Evolutionary conservation across 352 stramenopile genomes (phyloP), one percentile per base, ranked within the genome.

Genomic region (Phytophthora fragariae): DNA sequence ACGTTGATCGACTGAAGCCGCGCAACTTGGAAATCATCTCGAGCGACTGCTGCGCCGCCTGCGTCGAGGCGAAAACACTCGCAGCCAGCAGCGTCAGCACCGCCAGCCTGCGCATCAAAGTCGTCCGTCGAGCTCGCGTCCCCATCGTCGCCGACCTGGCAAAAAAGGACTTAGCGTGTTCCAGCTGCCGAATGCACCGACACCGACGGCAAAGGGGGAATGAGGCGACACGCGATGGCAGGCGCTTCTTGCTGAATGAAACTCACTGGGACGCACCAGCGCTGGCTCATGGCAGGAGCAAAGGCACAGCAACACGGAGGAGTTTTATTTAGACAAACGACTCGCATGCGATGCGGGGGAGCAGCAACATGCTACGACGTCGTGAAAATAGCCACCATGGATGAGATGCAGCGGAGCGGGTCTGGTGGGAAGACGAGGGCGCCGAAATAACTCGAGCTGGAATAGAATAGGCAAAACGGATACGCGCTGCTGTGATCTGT

Each of bases 181-280:
- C 19, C 19, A 21, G 44, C 15, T 64, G 60, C 63, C 57, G 50
- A 62, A 68, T 56, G 70, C 58, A 60, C 46, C 53, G 29, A 55
- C 27, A 27, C 24, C 24, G 24, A 27, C 24, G 72, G 54, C 35
- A 77, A 78, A 78, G 44, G 41, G 67, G 68, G 72, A 78, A 78
- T 78, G 72, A 75, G 41, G 50, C 39, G 39, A 19, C 41, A 15
- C 10, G 17, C 15, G 29, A 57, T 31, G 39, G 62, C 62, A 68
- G 41, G 44, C 44, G 47, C 12, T 47, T 50, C n/a, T 46, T 49
- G n/a, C 39, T 33, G 10, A 19, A 65, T 57, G 65, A 73, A 76
- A 72, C 69, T 44, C 61, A 64, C 37, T 77, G 70, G 33, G 70
- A 73, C 19, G 58, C 65, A 76, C 57, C 69, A 52, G 69, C 71